A percentile compares a stretch with the other conserved stretches of the same genome.
Conservation (phyloP, 1,284 basidiomycete genomes). For the Megacollybia platyphylla region DNA sequence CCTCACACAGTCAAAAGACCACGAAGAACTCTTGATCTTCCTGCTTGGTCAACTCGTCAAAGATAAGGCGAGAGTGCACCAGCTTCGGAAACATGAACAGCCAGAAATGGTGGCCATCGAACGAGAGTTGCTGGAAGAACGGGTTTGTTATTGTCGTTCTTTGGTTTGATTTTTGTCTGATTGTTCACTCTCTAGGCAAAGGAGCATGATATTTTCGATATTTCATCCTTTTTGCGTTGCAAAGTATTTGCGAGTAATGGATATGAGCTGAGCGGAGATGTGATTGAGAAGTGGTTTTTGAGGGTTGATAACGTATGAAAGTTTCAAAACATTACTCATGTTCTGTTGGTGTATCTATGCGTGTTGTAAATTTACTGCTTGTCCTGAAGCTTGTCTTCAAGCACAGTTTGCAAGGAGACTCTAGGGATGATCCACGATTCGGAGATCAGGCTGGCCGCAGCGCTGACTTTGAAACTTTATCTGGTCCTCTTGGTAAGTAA, state of each 20-base stretch:
- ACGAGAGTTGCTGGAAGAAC: constrained; percentile 69
- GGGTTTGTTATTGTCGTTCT: constrained; percentile 26
- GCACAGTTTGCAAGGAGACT: no score
- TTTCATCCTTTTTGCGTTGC: constrained; percentile 74
- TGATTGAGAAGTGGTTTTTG: constrained; percentile 58
- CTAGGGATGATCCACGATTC: no score
- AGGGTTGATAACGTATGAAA: not conserved
- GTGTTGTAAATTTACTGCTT: no score
- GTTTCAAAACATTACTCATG: no score
- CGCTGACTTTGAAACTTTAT: no score
- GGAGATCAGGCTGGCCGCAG: no score
- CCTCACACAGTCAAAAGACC: constrained; percentile 85
- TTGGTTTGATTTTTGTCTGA: constrained; percentile 2
- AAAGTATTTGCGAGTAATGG: constrained; percentile 86
- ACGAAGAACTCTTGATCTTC: constrained; percentile 93
- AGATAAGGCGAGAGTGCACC: constrained; percentile 81
- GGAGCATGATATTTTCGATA: constrained; percentile 91
- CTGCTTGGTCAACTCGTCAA: constrained; percentile 91
- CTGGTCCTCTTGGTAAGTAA: no score
- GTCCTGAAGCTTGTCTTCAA: no score
- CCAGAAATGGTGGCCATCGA: constrained; percentile 68
- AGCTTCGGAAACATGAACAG: constrained; percentile 64
- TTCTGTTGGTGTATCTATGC: no score
- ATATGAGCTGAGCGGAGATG: constrained; percentile 57
- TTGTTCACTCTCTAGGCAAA: constrained; percentile 51